A percentile compares a stretch with the other conserved stretches of the same genome.
Conservation (phyloP, 2,329 filamentous ascomycete genomes). For the Pseudocercospora fuligena region DNA sequence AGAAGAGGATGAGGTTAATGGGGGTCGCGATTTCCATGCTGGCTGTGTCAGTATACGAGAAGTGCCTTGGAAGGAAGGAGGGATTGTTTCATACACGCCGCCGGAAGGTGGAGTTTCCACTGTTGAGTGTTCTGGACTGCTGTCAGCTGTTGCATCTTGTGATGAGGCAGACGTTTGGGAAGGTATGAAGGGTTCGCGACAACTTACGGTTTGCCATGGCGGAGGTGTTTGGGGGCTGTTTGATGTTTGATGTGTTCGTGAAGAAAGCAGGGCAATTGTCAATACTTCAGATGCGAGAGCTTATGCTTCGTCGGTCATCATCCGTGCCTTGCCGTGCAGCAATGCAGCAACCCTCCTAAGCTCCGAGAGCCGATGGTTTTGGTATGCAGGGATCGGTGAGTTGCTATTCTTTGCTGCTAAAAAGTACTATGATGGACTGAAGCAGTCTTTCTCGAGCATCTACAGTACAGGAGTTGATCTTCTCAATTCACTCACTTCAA, state of each 20-base stretch:
- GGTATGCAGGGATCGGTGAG: neutral
- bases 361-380: neutral
- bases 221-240: neutral
- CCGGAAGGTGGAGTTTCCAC: conserved; percentile 19
- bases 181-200: neutral
- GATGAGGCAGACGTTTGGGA: conserved; percentile 11
- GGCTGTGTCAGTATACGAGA: conserved; percentile 8
- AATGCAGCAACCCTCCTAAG: neutral
- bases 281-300: neutral
- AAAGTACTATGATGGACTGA: neutral
- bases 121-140: conserved; percentile 10
- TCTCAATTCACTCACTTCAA: neutral
- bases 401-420: neutral
- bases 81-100: conserved; percentile 17
- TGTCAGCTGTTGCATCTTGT: conserved; percentile 4
- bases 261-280: neutral
- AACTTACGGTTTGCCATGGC: conserved; percentile 23
- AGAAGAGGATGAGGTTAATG: conserved; percentile 65
- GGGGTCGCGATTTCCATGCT: conserved; percentile 62
- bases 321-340: neutral
- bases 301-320: neutral
- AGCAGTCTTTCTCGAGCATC: too few species aligned
- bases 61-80: neutral
- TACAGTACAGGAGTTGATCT: too few species aligned
- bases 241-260: conserved; percentile 1